Evolutionary conservation across 768 basidiomycete species (phyloP).

Genomic region (Termitomyces sp.): DNA sequence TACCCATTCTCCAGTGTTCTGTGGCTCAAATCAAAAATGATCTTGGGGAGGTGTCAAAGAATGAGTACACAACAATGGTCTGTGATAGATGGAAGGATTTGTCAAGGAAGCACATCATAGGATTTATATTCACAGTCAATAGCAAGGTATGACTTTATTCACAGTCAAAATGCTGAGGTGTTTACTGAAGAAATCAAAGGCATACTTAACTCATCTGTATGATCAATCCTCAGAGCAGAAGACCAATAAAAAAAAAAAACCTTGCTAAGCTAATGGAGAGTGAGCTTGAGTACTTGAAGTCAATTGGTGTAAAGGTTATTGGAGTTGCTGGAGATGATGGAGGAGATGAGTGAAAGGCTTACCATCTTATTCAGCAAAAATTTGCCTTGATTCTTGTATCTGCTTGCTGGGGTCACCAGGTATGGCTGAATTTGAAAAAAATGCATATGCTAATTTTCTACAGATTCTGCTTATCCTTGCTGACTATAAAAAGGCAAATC

Average conservation of each 20-base stretch:
- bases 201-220: background rate
- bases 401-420: background rate
- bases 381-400: background rate
- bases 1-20: too few relatives aligned
- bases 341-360: background rate
- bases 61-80: too few relatives aligned
- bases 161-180: too few relatives aligned
- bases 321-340: background rate
- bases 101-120: background rate
- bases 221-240: background rate
- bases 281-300: background rate
- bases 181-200: background rate
- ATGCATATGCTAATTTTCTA: too few relatives aligned
- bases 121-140: background rate
- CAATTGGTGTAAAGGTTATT: background rate
- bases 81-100: constrained; percentile 5
- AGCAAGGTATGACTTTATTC: too few relatives aligned
- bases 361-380: background rate
- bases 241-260: background rate
- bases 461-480: background rate
- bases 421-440: background rate
- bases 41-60: too few relatives aligned
- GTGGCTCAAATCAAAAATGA: too few relatives aligned
- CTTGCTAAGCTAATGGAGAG: background rate
- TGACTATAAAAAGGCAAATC: constrained; percentile 4